phyloP scores from a whole-genome alignment of 371 early-diverging fungal species.

The Apophysomyces ossiformis region DNA sequence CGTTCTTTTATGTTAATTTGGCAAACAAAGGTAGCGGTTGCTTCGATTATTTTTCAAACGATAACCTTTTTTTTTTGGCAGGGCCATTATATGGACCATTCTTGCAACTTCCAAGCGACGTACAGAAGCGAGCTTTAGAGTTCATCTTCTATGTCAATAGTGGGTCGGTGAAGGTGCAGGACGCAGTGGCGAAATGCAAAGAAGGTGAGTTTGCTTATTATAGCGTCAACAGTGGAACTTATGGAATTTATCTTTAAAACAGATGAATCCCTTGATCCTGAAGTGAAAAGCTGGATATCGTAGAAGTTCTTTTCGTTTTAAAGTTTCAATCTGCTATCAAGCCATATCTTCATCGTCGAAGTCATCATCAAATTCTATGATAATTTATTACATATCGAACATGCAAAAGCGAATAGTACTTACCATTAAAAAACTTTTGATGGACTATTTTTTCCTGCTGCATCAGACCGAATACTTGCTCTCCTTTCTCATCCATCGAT shows the following conservation, averaged over 20 bases:
- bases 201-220: conserved; percentile 6
- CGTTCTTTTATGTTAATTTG: conserved; percentile 55
- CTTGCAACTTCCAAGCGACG: conserved; percentile 40
- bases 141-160: conserved; percentile 49
- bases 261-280: background rate
- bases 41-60: too few relatives aligned
- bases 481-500: conserved; percentile 21
- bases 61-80: background rate
- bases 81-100: conserved; percentile 56
- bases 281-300: background rate
- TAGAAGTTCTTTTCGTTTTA: background rate
- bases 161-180: conserved; percentile 30
- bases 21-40: conserved; percentile 29
- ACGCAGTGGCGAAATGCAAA: conserved; percentile 30
- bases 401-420: background rate
- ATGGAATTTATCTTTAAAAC: background rate
- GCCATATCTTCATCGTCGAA: conserved; percentile 22
- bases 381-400: background rate
- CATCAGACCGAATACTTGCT: conserved; percentile 8
- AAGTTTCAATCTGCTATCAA: background rate
- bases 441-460: conserved; percentile 24
- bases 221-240: conserved; percentile 9
- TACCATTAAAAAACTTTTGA: conserved; percentile 24
- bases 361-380: conserved; percentile 20
- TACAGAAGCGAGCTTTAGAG: conserved; percentile 56